Conservation (phyloP, 441 rosid species). For the Metrosideros polymorpha region DNA sequence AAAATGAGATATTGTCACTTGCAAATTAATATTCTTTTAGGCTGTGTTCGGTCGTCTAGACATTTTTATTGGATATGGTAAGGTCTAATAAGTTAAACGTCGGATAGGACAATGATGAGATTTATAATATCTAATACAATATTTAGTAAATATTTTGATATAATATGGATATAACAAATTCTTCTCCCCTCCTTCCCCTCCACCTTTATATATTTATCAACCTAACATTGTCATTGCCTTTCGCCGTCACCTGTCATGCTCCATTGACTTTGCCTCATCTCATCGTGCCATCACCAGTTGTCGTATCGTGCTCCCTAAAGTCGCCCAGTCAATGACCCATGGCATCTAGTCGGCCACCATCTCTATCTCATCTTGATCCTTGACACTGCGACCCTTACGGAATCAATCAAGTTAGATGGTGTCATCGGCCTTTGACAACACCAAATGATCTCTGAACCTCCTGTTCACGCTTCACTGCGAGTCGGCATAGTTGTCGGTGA, state of each 20-base stretch:
- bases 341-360: background rate
- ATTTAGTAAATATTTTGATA: background rate
- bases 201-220: background rate
- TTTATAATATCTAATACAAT: background rate
- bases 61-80: background rate
- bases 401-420: background rate
- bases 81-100: background rate
- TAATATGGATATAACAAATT: background rate
- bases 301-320: background rate
- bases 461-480: background rate
- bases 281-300: background rate
- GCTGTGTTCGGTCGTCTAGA: accelerated
- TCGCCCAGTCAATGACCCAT: background rate
- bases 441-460: background rate
- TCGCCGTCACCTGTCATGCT: background rate
- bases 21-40: background rate
- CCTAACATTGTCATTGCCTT: background rate
- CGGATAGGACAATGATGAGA: background rate
- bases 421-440: background rate
- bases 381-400: background rate
- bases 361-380: background rate
- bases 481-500: background rate
- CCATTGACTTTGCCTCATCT: background rate
- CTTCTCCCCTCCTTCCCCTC: accelerated
- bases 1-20: background rate